Conservation (phyloP, 2,329 filamentous ascomycete genomes). For the Chaetomium strumarium region DNA sequence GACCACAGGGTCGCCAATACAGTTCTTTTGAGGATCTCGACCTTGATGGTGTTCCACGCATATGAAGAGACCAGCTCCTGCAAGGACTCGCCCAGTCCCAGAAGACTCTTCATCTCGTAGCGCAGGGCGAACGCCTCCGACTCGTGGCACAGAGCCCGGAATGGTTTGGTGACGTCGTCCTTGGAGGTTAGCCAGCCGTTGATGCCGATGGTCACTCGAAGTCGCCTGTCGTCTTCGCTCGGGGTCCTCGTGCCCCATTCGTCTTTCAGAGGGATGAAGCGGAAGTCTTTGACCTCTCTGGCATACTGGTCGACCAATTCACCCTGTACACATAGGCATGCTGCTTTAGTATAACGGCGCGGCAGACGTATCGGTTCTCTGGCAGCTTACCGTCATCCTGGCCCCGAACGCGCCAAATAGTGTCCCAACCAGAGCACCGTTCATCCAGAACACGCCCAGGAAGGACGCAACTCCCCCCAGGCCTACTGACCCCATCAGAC, state of each 20-base stretch:
- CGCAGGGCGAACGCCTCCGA: conserved; percentile 79
- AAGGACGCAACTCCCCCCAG: conserved; percentile 82
- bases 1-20: conserved; percentile 62
- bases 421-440: conserved; percentile 76
- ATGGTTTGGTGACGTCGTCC: conserved; percentile 71
- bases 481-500: conserved; percentile 78
- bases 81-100: conserved; percentile 70
- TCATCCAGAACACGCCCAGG: conserved; percentile 79
- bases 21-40: conserved; percentile 68
- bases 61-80: conserved; percentile 65
- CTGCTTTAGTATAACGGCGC: not conserved
- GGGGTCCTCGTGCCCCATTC: conserved; percentile 32
- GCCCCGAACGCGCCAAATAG: conserved; percentile 88
- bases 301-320: conserved; percentile 86
- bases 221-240: conserved; percentile 40
- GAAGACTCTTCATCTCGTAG: conserved; percentile 73
- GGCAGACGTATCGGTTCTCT: too few relatives aligned
- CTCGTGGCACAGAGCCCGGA: conserved; percentile 65
- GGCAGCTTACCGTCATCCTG: conserved; percentile 50
- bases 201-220: conserved; percentile 79
- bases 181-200: conserved; percentile 78
- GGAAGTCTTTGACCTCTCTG: conserved; percentile 74
- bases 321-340: conserved; percentile 39
- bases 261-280: conserved; percentile 66
- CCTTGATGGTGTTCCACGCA: conserved; percentile 68